phyloP scores from a whole-genome alignment of 192 early-diverging fungal genomes.

The Coemansia sp. region DNA sequence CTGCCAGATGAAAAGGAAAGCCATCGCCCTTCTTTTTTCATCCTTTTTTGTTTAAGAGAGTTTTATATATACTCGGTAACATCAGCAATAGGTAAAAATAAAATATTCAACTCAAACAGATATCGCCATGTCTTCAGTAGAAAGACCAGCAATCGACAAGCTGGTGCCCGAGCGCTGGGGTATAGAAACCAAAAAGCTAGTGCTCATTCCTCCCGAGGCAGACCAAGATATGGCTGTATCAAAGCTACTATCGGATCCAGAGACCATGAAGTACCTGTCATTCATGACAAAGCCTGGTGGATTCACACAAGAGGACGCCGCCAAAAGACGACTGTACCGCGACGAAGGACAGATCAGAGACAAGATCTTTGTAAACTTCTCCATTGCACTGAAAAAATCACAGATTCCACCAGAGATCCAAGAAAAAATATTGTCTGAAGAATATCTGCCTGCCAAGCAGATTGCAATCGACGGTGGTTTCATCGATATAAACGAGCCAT shows the following conservation, averaged over 20 bases:
- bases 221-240: constrained; percentile 27
- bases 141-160: no score
- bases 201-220: constrained; percentile 39
- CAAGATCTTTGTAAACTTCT: constrained; percentile 31
- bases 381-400: constrained; percentile 22
- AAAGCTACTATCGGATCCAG: constrained; percentile 23
- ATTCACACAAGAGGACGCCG: constrained; percentile 12
- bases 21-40: no score
- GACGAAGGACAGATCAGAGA: constrained; percentile 19
- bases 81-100: no score
- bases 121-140: no score
- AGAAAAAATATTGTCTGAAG: constrained; percentile 10
- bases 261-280: constrained; percentile 28
- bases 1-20: no score
- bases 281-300: constrained; percentile 32
- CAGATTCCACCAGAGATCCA: constrained; percentile 20
- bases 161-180: constrained; percentile 25
- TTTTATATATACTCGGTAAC: no score
- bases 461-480: constrained; percentile 19
- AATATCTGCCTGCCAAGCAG: constrained; percentile 23
- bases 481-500: constrained; percentile 35
- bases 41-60: no score
- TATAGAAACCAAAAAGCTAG: constrained; percentile 3
- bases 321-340: constrained; percentile 10
- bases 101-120: no score